These are phyloP conservation scores for Trichomonascus vanleenenianus DNA, from an alignment of 805 yeast genomes.

Conservation along the genomic window DNA sequence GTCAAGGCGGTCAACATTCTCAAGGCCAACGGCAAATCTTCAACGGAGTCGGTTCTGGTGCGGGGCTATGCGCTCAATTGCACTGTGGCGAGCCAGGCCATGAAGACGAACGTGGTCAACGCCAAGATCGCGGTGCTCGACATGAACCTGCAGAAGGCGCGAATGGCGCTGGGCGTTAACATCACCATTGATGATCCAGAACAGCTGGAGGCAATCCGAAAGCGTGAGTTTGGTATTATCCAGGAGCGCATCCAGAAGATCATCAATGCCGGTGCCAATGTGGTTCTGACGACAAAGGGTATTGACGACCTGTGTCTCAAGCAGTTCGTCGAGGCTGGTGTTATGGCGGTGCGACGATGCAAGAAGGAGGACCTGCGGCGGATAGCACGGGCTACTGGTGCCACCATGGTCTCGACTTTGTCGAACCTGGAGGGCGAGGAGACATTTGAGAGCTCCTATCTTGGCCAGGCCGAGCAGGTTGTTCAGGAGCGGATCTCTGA, in stretches of 20 bases:
- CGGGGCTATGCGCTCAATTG: slow-evolving; percentile 95
- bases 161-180: slow-evolving; percentile 98
- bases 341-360: slow-evolving; percentile 95
- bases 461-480: slow-evolving; percentile 89
- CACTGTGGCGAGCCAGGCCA: slow-evolving; percentile 95
- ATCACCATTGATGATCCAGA: slow-evolving; percentile 96
- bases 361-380: slow-evolving; percentile 93
- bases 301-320: slow-evolving; percentile 88
- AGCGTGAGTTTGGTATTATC: slow-evolving; percentile 80
- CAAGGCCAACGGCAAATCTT: slow-evolving; percentile 94
- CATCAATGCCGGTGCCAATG: slow-evolving; percentile 85
- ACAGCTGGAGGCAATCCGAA: slow-evolving; percentile 85
- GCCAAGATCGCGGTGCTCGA: slow-evolving; percentile 87
- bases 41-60: slow-evolving; percentile 77
- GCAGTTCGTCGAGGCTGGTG: slow-evolving; percentile 84
- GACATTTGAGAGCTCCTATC: slow-evolving; percentile 72
- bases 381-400: slow-evolving; percentile 98
- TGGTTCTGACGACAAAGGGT: slow-evolving; percentile 87
- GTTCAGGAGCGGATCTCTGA: slow-evolving; percentile 86
- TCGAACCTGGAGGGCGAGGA: slow-evolving; percentile 95
- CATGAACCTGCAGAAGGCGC: slow-evolving; percentile 88
- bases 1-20: slow-evolving; percentile 93
- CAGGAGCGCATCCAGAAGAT: slow-evolving; percentile 77
- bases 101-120: slow-evolving; percentile 60
- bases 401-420: slow-evolving; percentile 76